Conservation (phyloP, 1,284 basidiomycete genomes). For the Trichosporon faecale region DNA sequence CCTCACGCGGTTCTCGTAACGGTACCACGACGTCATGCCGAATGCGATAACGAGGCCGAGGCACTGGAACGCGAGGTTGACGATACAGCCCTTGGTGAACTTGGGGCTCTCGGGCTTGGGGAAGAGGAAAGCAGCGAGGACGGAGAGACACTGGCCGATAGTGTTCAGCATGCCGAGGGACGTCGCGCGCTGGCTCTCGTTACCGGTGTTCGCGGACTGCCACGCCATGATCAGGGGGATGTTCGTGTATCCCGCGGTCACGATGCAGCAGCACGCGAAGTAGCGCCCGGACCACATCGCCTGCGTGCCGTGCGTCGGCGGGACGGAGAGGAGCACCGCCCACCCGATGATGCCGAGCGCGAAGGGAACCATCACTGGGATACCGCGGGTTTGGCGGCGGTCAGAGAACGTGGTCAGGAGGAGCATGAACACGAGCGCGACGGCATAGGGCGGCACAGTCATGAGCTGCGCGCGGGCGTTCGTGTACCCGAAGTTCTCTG, state of each 20-base stretch:
- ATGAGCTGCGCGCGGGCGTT: conserved; percentile 56
- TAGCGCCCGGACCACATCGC: conserved; percentile 46
- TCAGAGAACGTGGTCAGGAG: conserved; percentile 67
- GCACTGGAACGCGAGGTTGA: conserved; percentile 53
- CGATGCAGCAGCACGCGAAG: conserved; percentile 52
- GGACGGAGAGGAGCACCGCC: conserved; percentile 48
- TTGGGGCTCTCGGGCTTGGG: conserved; percentile 49
- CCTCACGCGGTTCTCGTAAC: conserved; percentile 50
- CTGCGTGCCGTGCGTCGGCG: conserved; percentile 31
- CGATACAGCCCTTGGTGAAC: conserved; percentile 50
- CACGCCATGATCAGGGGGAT: conserved; percentile 44
- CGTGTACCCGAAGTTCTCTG: conserved; percentile 51
- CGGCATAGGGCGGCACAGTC: conserved; percentile 28
- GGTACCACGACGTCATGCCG: conserved; percentile 49
- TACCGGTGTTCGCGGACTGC: conserved; percentile 30
- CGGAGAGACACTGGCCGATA: conserved; percentile 53
- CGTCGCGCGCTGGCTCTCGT: conserved; percentile 51
- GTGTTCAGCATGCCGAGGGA: conserved; percentile 55
- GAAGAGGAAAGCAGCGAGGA: conserved; percentile 54
- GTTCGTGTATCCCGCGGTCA: conserved; percentile 48
- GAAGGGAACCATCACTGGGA: conserved; percentile 49
- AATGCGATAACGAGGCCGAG: conserved; percentile 49
- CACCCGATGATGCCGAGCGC: conserved; percentile 51
- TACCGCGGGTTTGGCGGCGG: conserved; percentile 63
- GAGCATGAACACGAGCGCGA: conserved; percentile 61